Evolutionary conservation across 176 grass and related monocot genomes (phyloP), one percentile per base, ranked within the genome.

Genomic region (Aegilops speltoides): DNA sequence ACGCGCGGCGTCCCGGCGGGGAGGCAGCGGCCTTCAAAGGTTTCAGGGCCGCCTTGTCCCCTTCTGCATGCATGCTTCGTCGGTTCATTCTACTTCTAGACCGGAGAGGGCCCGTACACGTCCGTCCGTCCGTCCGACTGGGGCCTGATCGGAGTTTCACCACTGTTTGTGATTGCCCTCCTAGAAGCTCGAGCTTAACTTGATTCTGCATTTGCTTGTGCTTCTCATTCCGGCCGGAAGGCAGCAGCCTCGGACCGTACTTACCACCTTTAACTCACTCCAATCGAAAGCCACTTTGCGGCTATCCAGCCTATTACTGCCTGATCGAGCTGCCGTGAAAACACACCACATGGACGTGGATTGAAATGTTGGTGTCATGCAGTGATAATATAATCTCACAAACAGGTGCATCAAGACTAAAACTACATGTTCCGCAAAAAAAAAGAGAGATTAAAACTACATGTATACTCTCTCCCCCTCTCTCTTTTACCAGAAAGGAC

Each of bases 1-100:
- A 83, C 84, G 80, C 67, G 74, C 73, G 73, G 81, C 81, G 73
- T 91, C 83, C 68, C 80, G 57, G 83, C 62, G 43, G 83, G 79
- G 85, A 61, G 34, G 85, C 74, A 91, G 73, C 85, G 85, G 85
- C 85, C 68, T 84, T 62, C 74, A 84, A 83, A 83, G 84, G 72
- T 64, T 78, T 90, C 73, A 50, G 79, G 73, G 56, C 80, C 45
- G 73, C 64, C 79, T 83, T 86, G 84, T 86, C 73, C 83, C 61
- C 77, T 81, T 77, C 22, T 46, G 54, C 54, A 22, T 46, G 73
- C 64, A 20, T 34, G 73, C 64, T 78, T 52, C 19, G 2, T 57
- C 36, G 36, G 1, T 57, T 20, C 52, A 57, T 57, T 52, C 46
- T 5, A 50, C 0, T n/a, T 14, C 4, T 54, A 7, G 50, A 54